Conservation (phyloP, 176 grass and related monocot species). For the Zoysia japonica region DNA sequence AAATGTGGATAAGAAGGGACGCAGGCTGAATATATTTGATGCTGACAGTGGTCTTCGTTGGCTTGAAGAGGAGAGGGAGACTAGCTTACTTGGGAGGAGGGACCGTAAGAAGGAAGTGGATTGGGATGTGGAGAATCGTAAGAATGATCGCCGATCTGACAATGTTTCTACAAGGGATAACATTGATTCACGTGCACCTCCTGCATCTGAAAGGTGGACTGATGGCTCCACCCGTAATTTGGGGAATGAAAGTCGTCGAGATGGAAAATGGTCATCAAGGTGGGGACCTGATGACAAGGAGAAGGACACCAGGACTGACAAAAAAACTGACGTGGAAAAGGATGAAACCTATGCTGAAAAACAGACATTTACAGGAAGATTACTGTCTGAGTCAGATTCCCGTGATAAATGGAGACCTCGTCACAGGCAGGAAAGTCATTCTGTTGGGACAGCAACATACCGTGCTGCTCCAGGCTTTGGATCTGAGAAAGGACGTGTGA, state of each 20-base stretch:
- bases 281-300: constrained; percentile 98
- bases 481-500: constrained; percentile 67
- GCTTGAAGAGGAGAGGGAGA: constrained; percentile 99
- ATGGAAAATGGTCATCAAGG: constrained; percentile 91
- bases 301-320: constrained; percentile 70
- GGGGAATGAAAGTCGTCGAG: constrained; percentile 62
- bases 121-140: constrained; percentile 67
- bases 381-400: constrained; percentile 75
- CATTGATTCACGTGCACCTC: constrained; percentile 48
- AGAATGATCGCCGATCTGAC: constrained; percentile 66
- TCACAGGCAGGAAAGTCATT: constrained; percentile 77
- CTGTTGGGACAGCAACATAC: constrained; percentile 51
- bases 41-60: constrained; percentile 71
- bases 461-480: constrained; percentile 95
- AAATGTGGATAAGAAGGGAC: constrained; percentile 68
- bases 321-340: constrained; percentile 67
- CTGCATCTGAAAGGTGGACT: constrained; percentile 60
- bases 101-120: constrained; percentile 83
- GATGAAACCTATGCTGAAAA: constrained; percentile 69
- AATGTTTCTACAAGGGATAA: constrained; percentile 66
- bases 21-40: constrained; percentile 58
- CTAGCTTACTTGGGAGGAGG: constrained; percentile 72
- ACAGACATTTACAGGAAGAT: constrained; percentile 59
- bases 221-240: constrained; percentile 54
- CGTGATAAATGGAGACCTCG: constrained; percentile 99